Evolutionary conservation across 1,284 basidiomycete genomes (phyloP).

Genomic region (Cutaneotrichosporon mucoides): DNA sequence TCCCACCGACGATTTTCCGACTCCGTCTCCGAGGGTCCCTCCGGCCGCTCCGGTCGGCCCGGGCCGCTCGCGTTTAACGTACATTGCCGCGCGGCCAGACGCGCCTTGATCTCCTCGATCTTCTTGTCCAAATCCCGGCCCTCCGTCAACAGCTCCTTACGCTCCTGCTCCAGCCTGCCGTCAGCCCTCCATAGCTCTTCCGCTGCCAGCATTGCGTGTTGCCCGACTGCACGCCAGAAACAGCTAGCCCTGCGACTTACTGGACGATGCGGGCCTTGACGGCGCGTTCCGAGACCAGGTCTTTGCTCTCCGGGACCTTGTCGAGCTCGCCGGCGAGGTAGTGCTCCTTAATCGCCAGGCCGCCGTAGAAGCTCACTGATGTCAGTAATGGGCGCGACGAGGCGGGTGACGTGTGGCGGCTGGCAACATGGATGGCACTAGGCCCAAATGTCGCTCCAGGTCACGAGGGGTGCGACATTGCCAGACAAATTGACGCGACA

Average conservation of each 20-base stretch:
- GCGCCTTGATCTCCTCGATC: slow-evolving; percentile 19
- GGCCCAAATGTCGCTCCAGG: too few relatives aligned
- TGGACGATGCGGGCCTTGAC: slow-evolving; percentile 31
- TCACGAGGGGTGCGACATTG: too few relatives aligned
- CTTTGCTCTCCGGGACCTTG: slow-evolving; percentile 7
- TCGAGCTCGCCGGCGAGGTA: slow-evolving; percentile 30
- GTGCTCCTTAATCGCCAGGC: slow-evolving; percentile 31
- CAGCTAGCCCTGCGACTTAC: slow-evolving; percentile 15
- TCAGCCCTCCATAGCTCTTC: neutral
- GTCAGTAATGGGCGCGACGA: neutral
- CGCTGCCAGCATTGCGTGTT: too few relatives aligned
- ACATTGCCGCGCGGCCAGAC: neutral
- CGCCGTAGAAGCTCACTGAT: slow-evolving; percentile 35
- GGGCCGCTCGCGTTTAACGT: neutral
- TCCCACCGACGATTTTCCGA: too few relatives aligned
- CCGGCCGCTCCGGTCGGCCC: too few relatives aligned
- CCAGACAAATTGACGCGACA: too few relatives aligned
- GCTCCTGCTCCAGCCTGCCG: slow-evolving; percentile 32
- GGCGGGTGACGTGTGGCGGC: neutral
- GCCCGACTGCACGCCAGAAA: too few relatives aligned
- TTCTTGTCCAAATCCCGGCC: slow-evolving; percentile 27
- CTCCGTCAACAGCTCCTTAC: slow-evolving; percentile 30
- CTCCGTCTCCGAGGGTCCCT: too few relatives aligned
- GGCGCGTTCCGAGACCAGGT: slow-evolving; percentile 24
- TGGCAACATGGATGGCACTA: too few relatives aligned